Evolutionary conservation across 2,329 filamentous ascomycete species (phyloP).

Genomic region (Xenoacremonium recifei): DNA sequence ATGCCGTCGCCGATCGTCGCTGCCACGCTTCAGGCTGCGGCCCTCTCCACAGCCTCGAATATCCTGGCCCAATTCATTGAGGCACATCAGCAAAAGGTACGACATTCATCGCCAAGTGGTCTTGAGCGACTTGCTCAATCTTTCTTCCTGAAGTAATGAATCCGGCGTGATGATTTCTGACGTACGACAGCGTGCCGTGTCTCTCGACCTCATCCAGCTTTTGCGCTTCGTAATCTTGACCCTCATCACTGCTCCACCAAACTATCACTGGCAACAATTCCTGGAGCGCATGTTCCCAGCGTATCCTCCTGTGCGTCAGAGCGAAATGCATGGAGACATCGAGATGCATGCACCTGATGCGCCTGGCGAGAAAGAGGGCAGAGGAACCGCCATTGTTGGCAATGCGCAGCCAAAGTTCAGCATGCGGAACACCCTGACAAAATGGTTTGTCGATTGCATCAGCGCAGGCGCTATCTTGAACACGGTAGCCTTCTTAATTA

Average conservation of each 20-base stretch:
- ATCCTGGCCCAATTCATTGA: conserved; percentile 54
- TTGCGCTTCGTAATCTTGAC: conserved; percentile 54
- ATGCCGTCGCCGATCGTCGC: conserved; percentile 51
- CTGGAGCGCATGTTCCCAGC: conserved; percentile 54
- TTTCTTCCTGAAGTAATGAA: too few species aligned
- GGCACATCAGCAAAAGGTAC: conserved; percentile 44
- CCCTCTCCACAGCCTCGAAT: conserved; percentile 53
- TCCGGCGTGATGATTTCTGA: too few species aligned
- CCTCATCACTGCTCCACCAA: conserved; percentile 53
- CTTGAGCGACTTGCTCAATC: too few species aligned
- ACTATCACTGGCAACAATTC: conserved; percentile 57
- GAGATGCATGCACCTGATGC: conserved; percentile 29
- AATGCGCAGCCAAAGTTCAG: conserved; percentile 33
- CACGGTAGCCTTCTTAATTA: conserved; percentile 43
- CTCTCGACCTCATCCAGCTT: conserved; percentile 47
- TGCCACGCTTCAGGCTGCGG: conserved; percentile 52
- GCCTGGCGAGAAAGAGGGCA: conserved; percentile 18
- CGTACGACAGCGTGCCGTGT: conserved; percentile 36
- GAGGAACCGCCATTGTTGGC: neutral
- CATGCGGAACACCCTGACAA: conserved; percentile 41
- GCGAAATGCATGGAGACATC: conserved; percentile 19
- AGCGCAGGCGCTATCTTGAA: conserved; percentile 46
- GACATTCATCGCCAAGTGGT: conserved; percentile 4
- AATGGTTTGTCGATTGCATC: conserved; percentile 53
- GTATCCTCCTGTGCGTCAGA: conserved; percentile 23